Base-by-base conservation (phyloP, 1,284 basidiomycete genomes). In the Athelia sp. region DNA sequence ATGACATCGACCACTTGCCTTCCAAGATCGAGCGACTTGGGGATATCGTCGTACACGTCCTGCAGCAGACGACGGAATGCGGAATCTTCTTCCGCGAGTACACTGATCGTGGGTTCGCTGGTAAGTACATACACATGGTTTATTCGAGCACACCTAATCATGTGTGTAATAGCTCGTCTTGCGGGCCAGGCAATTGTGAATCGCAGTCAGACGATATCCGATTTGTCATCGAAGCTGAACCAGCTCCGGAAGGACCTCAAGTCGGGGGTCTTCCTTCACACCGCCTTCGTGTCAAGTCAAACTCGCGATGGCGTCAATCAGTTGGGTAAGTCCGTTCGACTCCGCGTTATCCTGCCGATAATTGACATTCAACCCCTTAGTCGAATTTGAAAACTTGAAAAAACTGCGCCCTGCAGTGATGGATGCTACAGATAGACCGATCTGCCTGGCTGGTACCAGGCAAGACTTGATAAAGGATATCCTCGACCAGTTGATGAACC, bases 31-130 rank as follows among this genome's bases (percentile, higher is more conserved):
- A 52, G 26, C 6, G 6, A 22, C 36, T 53, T n/a, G 23, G 34
- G 23, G 9, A 4, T 31, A 34, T 32, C 14, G 46, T 47, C 17
- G 22, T 19, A 3, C 15, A 1, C 6, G 26, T 53, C 10, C 21
- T 50, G 13, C 22, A 43, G 11, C 51, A 53, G 46, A 50, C 42
- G 2, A 47, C 26, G 17, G 51, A 53, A 26, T 53, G 49, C 29
- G 45, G 35, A 11, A 29, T 53, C 11, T 53, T 53, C 26, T 47
- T 53, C 19, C 44, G 26, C 14, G 22, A 51, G 13, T 53, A 50
- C 42, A n/a, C 46, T 15, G 43, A 45, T 21, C 50, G 38, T 34
- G 29, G 50, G 9, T 51, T 51, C n/a, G 32, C 35, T 1, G 35
- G 51, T 53, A n/a, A n/a, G 15, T n/a, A 21, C 26, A 49, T 44